A percentile compares a stretch with the other conserved stretches of the same genome.
These are phyloP conservation scores for Botrytis tulipae DNA, from an alignment of 2,329 filamentous ascomycete species.

Conservation along the genomic window DNA sequence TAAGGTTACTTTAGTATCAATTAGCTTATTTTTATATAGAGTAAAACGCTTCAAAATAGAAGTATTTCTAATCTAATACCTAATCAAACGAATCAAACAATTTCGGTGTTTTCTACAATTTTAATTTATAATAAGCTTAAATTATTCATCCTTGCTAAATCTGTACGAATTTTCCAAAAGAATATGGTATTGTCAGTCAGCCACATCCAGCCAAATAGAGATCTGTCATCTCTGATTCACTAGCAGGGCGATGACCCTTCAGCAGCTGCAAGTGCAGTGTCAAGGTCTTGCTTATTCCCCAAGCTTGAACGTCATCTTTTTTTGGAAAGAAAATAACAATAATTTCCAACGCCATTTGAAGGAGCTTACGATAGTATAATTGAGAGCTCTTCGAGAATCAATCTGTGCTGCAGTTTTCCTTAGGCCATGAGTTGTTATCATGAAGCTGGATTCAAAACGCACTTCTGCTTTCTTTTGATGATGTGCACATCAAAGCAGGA, in stretches of 20 bases:
- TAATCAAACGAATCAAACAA: no score
- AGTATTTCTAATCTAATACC: no score
- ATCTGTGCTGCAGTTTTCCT: background rate
- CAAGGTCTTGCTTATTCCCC: background rate
- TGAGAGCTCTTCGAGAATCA: background rate
- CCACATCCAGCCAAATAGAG: background rate
- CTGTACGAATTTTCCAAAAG: no score
- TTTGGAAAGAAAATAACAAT: background rate
- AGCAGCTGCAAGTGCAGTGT: background rate
- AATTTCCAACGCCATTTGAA: background rate
- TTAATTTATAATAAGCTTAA: no score
- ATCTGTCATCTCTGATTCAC: slow-evolving; percentile 10
- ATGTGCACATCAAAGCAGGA: background rate
- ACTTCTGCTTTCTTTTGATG: background rate
- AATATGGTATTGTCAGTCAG: background rate
- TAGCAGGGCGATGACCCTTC: background rate
- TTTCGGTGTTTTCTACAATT: no score
- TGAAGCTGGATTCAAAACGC: background rate
- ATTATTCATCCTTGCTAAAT: no score
- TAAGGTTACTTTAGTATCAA: no score
- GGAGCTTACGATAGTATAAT: background rate
- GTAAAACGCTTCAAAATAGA: no score
- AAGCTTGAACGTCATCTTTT: background rate
- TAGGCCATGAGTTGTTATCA: no score
- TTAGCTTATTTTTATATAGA: no score